Base-by-base conservation (phyloP, 73 alveolate genomes). In the Paramecium sexaurelia region DNA sequence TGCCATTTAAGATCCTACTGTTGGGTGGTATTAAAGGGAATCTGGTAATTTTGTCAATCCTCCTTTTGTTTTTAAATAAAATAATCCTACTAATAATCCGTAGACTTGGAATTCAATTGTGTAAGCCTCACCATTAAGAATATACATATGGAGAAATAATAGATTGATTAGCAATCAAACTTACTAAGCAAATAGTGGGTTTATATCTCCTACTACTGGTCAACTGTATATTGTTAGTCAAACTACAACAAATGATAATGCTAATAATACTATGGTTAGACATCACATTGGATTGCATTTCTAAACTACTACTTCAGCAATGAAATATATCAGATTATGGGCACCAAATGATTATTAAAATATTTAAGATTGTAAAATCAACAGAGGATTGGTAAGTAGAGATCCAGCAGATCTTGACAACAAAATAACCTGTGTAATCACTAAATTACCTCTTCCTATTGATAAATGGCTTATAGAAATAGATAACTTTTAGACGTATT, bases 241-340 rank as follows among this genome's bases (percentile, higher is more conserved):
- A 85, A 85, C 93, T 27, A 86, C 93, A 1, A 75, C 86, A 37
- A 71, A 66, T 56, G 93, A 86, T 4, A 86, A 86, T 66, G 84
- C 93, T 8, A 0, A 55, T 19, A 86, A 86, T 39, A 37, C 39
- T 33, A 45, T 55, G 35, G 93, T 86, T 0, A 47, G 47, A 61
- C 68, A 86, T 37, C 82, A 75, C 26, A 35, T 86, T 15, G 93
- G 93, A 39, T 11, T 86, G 3, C 69, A 39, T 27, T 61, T 86
- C 15, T 41, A 56, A 40, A 86, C 93, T 1, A 37, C 37, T 39
- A 57, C 93, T 10, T 36, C 73, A 24, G 33, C 68, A 7, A 86
- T 86, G 93, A 86, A 86, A 36, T 19, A 71, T 6, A 86, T 86
- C 11, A 55, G 93, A 45, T 33, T 86, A n/a, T 57, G 82, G 82